Evolutionary conservation across 257 asterid species (phyloP), one percentile per base, ranked within the genome.

Genomic region (Penstemon eatonii): DNA sequence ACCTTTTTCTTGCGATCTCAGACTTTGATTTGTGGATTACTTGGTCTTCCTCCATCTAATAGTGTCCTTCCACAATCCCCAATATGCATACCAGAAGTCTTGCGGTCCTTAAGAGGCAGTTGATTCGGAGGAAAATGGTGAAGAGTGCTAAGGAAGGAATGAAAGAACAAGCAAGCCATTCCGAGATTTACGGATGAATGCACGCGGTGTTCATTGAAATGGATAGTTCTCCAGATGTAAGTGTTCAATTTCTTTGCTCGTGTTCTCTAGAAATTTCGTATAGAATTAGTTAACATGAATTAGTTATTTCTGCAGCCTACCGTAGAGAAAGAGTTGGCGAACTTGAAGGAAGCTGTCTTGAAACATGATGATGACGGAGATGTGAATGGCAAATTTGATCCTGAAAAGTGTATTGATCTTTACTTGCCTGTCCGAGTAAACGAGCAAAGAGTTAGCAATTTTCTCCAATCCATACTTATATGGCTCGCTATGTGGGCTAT

Each of bases 21-120:
- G 99, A 94, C 99, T 11, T 77, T 94, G 88, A 37, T 91, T 65
- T 94, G 97, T 41, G 99, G 99, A 67, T 80, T 94, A 79, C 92
- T 94, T 42, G 99, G 99, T 70, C 86, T 91, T 63, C 99, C 99
- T 67, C 99, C 99, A 71, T 94, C 99, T 0, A 94, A 94, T 60
- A 97, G 99, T 40, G 99, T 94, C 65, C 96, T 94, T 75, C 99
- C 99, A 10, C 99, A 94, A 82, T 90, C 99, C 25, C 99, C 99
- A 19, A 94, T 94, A 94, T 94, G 99, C 99, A 94, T 65, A 90
- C 99, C 15, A 83, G 86, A 70, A 93, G 99, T 74, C 99, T 93
- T 73, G 96, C 96, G 4, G 87, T 85, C 69, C 96, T 94, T 59
- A 88, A 87, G 85, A 91, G 74, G 75, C 97, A 87, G 96, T 63